These are phyloP conservation scores for Colletotrichum musicola DNA, from an alignment of 2,329 filamentous ascomycete species.

Conservation along the genomic window DNA sequence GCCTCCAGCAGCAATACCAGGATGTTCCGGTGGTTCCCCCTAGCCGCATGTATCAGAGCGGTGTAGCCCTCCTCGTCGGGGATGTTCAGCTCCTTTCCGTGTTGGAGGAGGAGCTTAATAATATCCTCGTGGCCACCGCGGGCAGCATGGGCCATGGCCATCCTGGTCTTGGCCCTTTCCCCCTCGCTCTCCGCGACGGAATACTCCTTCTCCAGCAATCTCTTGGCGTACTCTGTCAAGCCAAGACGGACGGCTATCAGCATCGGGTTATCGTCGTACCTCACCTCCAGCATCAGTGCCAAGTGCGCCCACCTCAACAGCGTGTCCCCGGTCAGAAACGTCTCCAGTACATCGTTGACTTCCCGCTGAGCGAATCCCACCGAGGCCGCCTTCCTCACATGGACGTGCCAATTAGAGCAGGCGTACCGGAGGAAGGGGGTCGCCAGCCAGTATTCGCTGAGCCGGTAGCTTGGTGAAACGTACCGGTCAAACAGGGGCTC, in stretches of 20 bases:
- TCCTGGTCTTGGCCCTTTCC: background rate
- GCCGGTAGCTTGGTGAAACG: no score
- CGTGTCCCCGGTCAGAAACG: background rate
- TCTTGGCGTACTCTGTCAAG: background rate
- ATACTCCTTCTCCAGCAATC: background rate
- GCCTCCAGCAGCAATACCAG: conserved; percentile 49
- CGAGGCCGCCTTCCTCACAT: conserved; percentile 1
- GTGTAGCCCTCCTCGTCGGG: background rate
- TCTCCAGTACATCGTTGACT: background rate
- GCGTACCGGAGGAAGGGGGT: conserved; percentile 12
- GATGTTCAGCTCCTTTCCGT: background rate
- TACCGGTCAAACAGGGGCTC: background rate
- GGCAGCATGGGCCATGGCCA: conserved; percentile 3
- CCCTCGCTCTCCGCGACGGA: no score
- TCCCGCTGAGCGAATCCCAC: background rate
- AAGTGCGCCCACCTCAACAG: background rate
- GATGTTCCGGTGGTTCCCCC: conserved; percentile 45
- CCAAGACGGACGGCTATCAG: background rate
- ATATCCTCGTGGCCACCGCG: background rate
- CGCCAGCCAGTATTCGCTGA: background rate
- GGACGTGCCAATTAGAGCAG: conserved; percentile 5
- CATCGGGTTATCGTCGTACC: background rate
- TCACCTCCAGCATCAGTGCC: background rate
- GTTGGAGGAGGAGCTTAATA: conserved; percentile 6
- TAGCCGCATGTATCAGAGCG: conserved; percentile 52